These are phyloP conservation scores for Wickerhamiella bombiphila DNA, from an alignment of 805 yeast species.

Conservation along the genomic window DNA sequence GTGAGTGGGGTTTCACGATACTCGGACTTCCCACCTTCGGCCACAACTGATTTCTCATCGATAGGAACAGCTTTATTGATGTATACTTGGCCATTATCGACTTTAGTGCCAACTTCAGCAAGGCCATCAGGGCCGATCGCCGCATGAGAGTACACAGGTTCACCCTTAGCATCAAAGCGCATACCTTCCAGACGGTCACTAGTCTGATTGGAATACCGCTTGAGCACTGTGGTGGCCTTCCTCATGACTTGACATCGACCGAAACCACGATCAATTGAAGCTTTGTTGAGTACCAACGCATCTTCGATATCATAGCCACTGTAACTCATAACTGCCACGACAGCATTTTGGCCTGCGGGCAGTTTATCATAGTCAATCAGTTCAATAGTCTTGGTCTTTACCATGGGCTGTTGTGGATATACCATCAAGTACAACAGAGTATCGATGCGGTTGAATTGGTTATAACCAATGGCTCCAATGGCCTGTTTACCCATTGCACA, in stretches of 20 bases:
- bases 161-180: slow-evolving; percentile 43
- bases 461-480: slow-evolving; percentile 97
- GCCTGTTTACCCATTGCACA: slow-evolving; percentile 99
- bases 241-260: slow-evolving; percentile 94
- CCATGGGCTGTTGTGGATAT: slow-evolving; percentile 99
- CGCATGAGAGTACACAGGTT: slow-evolving; percentile 71
- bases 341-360: slow-evolving; percentile 98
- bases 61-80: slow-evolving; percentile 83
- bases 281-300: slow-evolving; percentile 86
- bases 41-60: slow-evolving; percentile 21
- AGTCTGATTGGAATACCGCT: slow-evolving; percentile 87
- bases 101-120: slow-evolving; percentile 87
- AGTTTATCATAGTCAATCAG: slow-evolving; percentile 87
- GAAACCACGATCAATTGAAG: slow-evolving; percentile 90
- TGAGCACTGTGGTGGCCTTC: slow-evolving; percentile 78
- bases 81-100: slow-evolving; percentile 86
- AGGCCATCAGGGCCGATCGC: slow-evolving; percentile 88
- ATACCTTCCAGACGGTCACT: slow-evolving; percentile 84
- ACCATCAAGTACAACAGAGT: slow-evolving; percentile 88
- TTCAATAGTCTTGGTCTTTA: slow-evolving; percentile 92
- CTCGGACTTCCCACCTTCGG: slow-evolving; percentile 29
- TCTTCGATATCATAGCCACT: slow-evolving; percentile 99
- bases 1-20: slow-evolving; percentile 84
- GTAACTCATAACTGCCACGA: slow-evolving; percentile 97
- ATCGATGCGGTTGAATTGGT: slow-evolving; percentile 90